Percentiles rank a stretch among this genome's conserved stretches.
Evolutionary conservation across 2,329 filamentous ascomycete species (phyloP).

Genomic region (Capronia americana): DNA sequence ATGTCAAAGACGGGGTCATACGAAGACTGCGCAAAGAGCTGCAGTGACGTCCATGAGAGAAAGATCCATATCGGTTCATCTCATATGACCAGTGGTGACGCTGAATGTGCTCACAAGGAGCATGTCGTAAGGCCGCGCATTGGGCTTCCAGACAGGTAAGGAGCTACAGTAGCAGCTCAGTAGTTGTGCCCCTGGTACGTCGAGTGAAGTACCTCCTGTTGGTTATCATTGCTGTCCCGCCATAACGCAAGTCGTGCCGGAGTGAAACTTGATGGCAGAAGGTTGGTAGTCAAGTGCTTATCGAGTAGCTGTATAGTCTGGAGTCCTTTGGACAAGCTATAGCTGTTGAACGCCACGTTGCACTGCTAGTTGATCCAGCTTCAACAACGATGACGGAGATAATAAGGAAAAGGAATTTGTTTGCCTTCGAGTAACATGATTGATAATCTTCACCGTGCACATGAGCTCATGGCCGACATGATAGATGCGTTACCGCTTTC

Average conservation of each 20-base stretch:
- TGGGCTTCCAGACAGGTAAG: neutral
- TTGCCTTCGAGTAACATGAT: too few species aligned
- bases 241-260: neutral
- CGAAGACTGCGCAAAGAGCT: neutral
- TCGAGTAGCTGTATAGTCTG: too few species aligned
- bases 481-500: too few species aligned
- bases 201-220: neutral
- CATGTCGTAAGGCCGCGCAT: neutral
- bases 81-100: neutral
- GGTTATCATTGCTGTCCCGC: neutral
- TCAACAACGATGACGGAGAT: too few species aligned
- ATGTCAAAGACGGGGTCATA: neutral
- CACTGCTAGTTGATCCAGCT: too few species aligned
- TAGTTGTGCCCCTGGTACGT: neutral
- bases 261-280: neutral
- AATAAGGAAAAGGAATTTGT: too few species aligned
- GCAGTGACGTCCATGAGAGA: neutral
- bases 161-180: neutral
- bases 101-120: neutral
- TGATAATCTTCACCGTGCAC: too few species aligned
- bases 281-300: too few species aligned
- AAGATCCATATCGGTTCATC: neutral
- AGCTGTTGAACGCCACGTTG: too few species aligned
- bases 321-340: too few species aligned
- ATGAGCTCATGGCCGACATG: too few species aligned